Evolutionary conservation across 495 filamentous ascomycete species (phyloP), one percentile per base, ranked within the genome.

Genomic region (Penicillium canariense): DNA sequence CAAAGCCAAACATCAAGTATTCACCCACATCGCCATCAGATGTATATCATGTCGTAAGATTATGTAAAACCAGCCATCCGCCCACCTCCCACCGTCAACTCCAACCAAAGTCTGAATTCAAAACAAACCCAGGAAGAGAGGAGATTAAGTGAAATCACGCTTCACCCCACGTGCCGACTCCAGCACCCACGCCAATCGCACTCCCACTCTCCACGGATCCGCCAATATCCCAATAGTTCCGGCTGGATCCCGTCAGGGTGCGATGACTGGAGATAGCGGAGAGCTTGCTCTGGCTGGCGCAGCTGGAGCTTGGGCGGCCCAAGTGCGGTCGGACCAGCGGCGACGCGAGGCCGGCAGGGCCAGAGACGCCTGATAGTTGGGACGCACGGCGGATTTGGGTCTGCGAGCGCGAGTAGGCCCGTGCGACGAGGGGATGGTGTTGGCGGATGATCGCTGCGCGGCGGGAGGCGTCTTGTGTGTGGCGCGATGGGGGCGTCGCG

Each of bases 141-240:
- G 20, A 42, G 1, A 23, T 25, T 17, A 5, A 17, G 43, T 32
- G 6, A 32, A 34, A 48, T 61, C 59, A 89, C 2, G 83, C 81
- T 70, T 91, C 89, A 15, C 87, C 88, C 84, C 87, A 91, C 46
- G 81, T 82, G 18, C 88, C 86, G 69, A 90, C 79, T 6, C 84
- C 85, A 38, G 81, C 80, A 17, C 72, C 75, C 27, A 75, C 74
- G 34, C 81, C 82, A 68, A 87, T 80, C 28, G 83, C 78, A 59
- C 85, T 88, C 4, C 82, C 87, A 52, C 84, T 90, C 7, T 88
- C 88, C 12, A 89, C 82, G 57, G 85, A 89, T 0, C 82, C 87
- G 20, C 89, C 88, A 46, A 93, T 82, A 67, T 95, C 91, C 91
- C 91, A 96, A 68, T 90, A 96, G 76, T 88, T 84, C 52, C 87